Base-by-base conservation (phyloP, 805 yeast species). In the Myxozyma monticola region DNA sequence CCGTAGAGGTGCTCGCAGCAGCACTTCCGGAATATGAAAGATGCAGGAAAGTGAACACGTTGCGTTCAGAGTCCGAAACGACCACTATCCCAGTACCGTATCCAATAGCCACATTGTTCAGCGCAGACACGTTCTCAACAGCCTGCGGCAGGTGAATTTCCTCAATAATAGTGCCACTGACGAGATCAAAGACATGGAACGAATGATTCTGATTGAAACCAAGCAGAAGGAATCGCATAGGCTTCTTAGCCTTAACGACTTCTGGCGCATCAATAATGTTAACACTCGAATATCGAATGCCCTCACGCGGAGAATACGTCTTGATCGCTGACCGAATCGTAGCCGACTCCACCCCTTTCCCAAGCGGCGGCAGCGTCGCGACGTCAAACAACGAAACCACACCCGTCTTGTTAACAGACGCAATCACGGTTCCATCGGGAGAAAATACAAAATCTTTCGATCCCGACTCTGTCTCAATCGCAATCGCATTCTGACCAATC, bases 151-250 rank as follows among this genome's bases (percentile, higher is more conserved):
- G 31, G 37, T 50, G 51, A 28, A 54, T 26, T 42, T 54, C 59
- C 36, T 52, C 38, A 7, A 46, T 50, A 18, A 54, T 43, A 12
- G 12, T 18, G n/a, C 42, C 44, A 5, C 38, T 14, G 10, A 38
- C 48, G 14, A 54, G 34, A 43, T 51, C 57, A 41, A 37, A 54
- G 12, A 54, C 21, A 38, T 54, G 59, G 39, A 54, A 54, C 3
- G 59, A 52, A 15, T 48, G 51, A 33, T 54, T 54, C 31, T 54
- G 49, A 33, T 54, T 48, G 25, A 43, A 54, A 15, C 56, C 56
- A 15, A 54, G 44, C 9, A 54, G 52, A n/a, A 54, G 20, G 28
- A 28, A 54, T n/a, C 59, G 52, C 30, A 37, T 6, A 15, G 57
- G 57, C 28, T 37, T 41, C 31, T 53, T 51, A 7, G 52, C 49